phyloP scores from a whole-genome alignment of 371 early-diverging fungal species.

The Syncephalastrum racemosum region DNA sequence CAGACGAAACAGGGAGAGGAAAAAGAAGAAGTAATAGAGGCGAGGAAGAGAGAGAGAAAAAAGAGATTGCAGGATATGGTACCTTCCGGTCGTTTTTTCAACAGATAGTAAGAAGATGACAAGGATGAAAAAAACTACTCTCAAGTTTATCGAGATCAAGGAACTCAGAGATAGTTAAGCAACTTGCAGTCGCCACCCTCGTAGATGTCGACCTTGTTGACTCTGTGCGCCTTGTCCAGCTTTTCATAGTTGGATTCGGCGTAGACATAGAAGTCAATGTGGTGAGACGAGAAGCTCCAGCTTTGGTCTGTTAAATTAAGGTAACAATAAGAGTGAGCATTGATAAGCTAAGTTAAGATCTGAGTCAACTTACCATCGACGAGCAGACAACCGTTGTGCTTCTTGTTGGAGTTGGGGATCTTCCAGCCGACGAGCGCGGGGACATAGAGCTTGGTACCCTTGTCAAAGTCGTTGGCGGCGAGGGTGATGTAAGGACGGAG shows the following conservation, averaged over 20 bases:
- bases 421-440: constrained; percentile 43
- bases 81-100: too few species aligned
- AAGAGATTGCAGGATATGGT: too few species aligned
- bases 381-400: constrained; percentile 52
- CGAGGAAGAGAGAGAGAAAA: too few species aligned
- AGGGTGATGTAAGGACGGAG: constrained; percentile 50
- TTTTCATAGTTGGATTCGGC: constrained; percentile 31
- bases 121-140: too few species aligned
- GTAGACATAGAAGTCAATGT: constrained; percentile 50
- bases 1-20: too few species aligned
- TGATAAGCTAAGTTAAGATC: background rate
- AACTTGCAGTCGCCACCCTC: constrained; percentile 50
- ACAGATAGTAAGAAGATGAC: too few species aligned
- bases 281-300: constrained; percentile 46
- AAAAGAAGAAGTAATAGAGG: too few species aligned
- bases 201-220: constrained; percentile 39
- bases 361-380: constrained; percentile 36
- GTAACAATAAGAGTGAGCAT: background rate
- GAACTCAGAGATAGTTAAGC: constrained; percentile 32
- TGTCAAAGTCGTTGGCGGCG: constrained; percentile 43
- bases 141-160: background rate
- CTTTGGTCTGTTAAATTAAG: constrained; percentile 32
- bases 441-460: constrained; percentile 47
- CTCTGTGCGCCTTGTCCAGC: constrained; percentile 33
- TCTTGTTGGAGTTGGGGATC: constrained; percentile 39